Base-by-base conservation (phyloP, 306 rosid species). In the Castanea sativa region DNA sequence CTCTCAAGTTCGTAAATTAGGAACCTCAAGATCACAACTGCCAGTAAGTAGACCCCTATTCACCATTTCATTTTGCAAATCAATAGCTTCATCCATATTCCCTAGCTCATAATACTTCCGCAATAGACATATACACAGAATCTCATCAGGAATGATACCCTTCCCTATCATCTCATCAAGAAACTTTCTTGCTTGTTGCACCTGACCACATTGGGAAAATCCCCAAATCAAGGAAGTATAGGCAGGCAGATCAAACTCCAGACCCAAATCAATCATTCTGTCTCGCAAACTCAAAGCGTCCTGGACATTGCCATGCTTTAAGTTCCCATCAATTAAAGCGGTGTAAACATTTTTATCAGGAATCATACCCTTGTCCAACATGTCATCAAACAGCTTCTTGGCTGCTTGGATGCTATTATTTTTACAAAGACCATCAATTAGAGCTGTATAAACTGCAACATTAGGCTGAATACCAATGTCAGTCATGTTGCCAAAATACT, bases 221-320 rank as follows among this genome's bases (percentile, higher is more conserved):
- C 99, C 99, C 87, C 91, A 92, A 81, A 95, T 60, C 86, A 95
- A 80, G 82, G 97, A 87, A 59, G 99, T 95, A 84, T 95, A 95
- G 38, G 90, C 90, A 79, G 80, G 79, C 70, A 95, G 85, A 87
- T 95, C 99, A 69, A 91, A 81, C 77, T 89, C 92, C 79, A 90
- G 71, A 80, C 92, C 98, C 76, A 83, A 84, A 77, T 90, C 95
- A 78, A 82, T 79, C 99, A 95, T 95, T 82, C 81, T 90, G 77
- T 79, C 67, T 33, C 33, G 79, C 81, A 91, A 79, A 83, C 67
- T 79, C 89, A 87, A 83, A 87, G 97, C 97, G 87, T 92, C 92
- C 74, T 87, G 83, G 23, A 89, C 88, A 89, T 89, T 87, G 11
- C 94, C 93, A 69, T 84, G 92, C 92, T 95, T 95, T 80, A 95